phyloP scores from a whole-genome alignment of 768 basidiomycete genomes.

The Clitopilus passeckerianus region DNA sequence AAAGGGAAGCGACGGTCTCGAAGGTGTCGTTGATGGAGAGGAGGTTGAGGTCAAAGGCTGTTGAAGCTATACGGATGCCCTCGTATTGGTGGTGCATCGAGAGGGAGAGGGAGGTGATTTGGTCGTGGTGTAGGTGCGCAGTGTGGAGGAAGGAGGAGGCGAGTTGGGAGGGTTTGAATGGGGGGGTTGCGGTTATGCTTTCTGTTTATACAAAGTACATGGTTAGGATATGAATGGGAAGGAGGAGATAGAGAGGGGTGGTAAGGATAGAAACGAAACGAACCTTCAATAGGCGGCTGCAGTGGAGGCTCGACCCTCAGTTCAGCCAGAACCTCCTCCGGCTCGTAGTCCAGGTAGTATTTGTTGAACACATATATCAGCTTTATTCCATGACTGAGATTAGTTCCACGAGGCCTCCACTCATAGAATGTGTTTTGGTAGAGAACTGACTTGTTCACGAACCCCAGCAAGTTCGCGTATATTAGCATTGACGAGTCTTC shows the following conservation, averaged over 20 bases:
- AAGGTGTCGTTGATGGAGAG: conserved; percentile 69
- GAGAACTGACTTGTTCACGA: conserved; percentile 60
- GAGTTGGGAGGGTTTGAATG: conserved; percentile 61
- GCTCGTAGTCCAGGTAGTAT: conserved; percentile 64
- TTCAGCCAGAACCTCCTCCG: conserved; percentile 60
- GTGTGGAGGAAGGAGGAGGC: conserved; percentile 62
- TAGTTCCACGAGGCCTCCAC: too few species aligned
- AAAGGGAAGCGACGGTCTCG: conserved; percentile 49
- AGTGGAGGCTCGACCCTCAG: conserved; percentile 57
- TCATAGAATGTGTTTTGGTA: too few species aligned
- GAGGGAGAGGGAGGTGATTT: conserved; percentile 44
- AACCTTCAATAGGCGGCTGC: conserved; percentile 73
- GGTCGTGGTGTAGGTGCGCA: conserved; percentile 61
- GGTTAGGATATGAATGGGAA: not conserved
- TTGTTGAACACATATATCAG: conserved; percentile 85
- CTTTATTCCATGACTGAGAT: conserved; percentile 26
- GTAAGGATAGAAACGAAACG: too few species aligned
- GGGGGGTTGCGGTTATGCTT: conserved; percentile 62
- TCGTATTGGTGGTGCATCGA: conserved; percentile 64
- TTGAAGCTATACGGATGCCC: conserved; percentile 69
- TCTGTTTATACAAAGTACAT: conserved; percentile 30
- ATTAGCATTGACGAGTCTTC: conserved; percentile 65
- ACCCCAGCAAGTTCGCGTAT: conserved; percentile 71
- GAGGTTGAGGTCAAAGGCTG: conserved; percentile 66
- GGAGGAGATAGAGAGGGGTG: not conserved